Evolutionary conservation across 805 yeast species (phyloP).

Genomic region (Pichia cephalocereana): DNA sequence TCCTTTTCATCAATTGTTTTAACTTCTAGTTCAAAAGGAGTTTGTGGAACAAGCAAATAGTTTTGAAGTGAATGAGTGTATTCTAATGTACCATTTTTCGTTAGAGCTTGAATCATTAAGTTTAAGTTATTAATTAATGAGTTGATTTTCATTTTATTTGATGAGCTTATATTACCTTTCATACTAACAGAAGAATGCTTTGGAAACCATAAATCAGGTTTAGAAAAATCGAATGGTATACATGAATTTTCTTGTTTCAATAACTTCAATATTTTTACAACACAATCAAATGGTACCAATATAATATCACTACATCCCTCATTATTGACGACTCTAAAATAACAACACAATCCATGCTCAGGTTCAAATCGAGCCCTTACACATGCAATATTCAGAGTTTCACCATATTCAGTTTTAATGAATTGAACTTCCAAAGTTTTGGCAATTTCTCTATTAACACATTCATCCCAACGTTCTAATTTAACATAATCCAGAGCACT

Average conservation of each 20-base stretch:
- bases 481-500: constrained; percentile 40
- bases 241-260: constrained; percentile 30
- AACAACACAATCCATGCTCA: constrained; percentile 20
- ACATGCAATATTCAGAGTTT: constrained; percentile 24
- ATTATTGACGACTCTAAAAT: constrained; percentile 13
- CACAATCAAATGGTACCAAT: constrained; percentile 21
- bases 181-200: constrained; percentile 13
- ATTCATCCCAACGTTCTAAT: constrained; percentile 18
- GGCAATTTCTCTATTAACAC: constrained; percentile 22
- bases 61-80: constrained; percentile 3
- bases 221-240: constrained; percentile 15
- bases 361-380: constrained; percentile 25
- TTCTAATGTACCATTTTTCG: constrained; percentile 11
- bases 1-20: constrained; percentile 1
- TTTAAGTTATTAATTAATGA: constrained; percentile 41
- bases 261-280: constrained; percentile 26
- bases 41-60: constrained; percentile 3
- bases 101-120: constrained; percentile 35
- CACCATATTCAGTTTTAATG: constrained; percentile 16
- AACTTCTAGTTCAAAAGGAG: background rate
- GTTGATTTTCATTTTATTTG: constrained; percentile 39
- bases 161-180: constrained; percentile 19
- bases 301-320: constrained; percentile 1
- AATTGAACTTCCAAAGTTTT: constrained; percentile 25
- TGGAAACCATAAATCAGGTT: constrained; percentile 17